Evolutionary conservation across 2,329 filamentous ascomycete species (phyloP).

Genomic region (Alternaria sp.): DNA sequence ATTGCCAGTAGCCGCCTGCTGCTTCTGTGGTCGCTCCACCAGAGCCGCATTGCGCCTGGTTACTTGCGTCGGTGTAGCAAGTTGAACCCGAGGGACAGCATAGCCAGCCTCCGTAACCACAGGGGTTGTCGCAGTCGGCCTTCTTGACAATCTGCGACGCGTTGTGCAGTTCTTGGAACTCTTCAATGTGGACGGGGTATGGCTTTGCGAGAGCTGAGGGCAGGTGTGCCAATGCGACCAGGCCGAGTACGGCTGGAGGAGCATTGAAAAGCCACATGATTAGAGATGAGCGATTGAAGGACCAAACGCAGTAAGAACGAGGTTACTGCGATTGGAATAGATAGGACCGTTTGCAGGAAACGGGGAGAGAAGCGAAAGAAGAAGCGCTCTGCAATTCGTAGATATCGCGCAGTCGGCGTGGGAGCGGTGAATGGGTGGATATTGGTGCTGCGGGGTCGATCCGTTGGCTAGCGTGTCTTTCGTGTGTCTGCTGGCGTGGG

Average conservation of each 20-base stretch:
- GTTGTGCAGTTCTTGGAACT: constrained; percentile 41
- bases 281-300: constrained; percentile 11
- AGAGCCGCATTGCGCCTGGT: constrained; percentile 47
- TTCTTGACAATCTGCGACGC: constrained; percentile 34
- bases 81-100: constrained; percentile 44
- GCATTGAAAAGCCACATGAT: constrained; percentile 55
- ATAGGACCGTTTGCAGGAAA: constrained; percentile 14
- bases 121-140: constrained; percentile 32
- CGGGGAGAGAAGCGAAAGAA: constrained; percentile 5
- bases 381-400: constrained; percentile 9
- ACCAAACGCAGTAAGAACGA: constrained; percentile 13
- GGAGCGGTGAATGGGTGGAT: constrained; percentile 27
- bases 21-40: constrained; percentile 26
- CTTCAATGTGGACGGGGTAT: constrained; percentile 40
- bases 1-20: constrained; percentile 60
- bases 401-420: constrained; percentile 7
- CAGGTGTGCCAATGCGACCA: constrained; percentile 56
- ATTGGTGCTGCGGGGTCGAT: constrained; percentile 24
- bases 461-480: constrained; percentile 24
- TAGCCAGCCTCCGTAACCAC: constrained; percentile 46
- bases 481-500: constrained; percentile 2
- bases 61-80: constrained; percentile 46
- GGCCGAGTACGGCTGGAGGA: constrained; percentile 73
- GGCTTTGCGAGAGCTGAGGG: constrained; percentile 60
- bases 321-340: constrained; percentile 15